These are phyloP conservation scores for Rhododendron henanense DNA, from an alignment of 148 eudicot genomes.

Conservation along the genomic window DNA sequence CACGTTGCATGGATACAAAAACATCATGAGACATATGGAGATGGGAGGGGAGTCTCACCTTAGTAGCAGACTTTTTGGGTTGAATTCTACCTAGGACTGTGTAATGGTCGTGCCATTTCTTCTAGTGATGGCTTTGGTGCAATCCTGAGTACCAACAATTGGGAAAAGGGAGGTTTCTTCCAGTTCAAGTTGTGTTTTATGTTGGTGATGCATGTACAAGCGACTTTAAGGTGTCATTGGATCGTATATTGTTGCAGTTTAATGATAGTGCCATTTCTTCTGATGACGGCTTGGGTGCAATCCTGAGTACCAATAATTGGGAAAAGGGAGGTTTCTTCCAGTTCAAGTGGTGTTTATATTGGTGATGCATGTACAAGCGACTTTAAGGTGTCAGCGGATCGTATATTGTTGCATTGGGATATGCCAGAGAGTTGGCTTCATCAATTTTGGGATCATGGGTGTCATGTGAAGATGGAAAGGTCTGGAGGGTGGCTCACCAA, in stretches of 20 bases:
- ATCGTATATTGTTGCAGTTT: neutral
- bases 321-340: neutral
- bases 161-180: neutral
- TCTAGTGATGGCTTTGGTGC: neutral
- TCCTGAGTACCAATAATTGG: neutral
- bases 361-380: neutral
- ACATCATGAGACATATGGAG: neutral
- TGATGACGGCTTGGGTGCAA: neutral
- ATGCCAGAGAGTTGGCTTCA: neutral
- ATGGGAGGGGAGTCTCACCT: neutral
- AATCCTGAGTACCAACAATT: neutral
- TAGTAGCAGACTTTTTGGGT: neutral
- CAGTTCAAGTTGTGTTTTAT: neutral
- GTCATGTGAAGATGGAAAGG: neutral
- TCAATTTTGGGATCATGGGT: neutral
- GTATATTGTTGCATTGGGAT: neutral
- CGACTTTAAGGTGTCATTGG: neutral
- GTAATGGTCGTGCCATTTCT: neutral
- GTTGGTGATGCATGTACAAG: neutral
- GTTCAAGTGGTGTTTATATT: neutral
- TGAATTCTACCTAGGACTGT: neutral
- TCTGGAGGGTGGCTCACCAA: neutral
- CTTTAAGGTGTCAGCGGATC: neutral
- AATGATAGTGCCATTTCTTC: neutral
- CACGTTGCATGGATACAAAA: neutral